A percentile compares a stretch with the other conserved stretches of the same genome.
phyloP scores from a whole-genome alignment of 108 stramenopile genomes.

The Schizochytrium sp. region DNA sequence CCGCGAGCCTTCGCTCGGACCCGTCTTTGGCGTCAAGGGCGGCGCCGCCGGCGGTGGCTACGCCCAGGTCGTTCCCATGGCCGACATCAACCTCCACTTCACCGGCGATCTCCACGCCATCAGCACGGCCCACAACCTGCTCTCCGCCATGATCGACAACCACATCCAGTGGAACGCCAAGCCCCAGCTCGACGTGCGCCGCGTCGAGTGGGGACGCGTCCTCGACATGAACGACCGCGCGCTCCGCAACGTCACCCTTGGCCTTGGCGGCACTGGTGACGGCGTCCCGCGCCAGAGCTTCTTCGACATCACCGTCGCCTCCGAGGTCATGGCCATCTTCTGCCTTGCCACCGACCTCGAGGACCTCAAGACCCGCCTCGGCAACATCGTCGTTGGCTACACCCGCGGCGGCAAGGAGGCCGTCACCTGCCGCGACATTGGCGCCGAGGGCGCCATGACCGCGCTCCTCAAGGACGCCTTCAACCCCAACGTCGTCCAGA shows the following conservation, averaged over 20 bases:
- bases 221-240: constrained; percentile 19
- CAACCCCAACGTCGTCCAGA: constrained; percentile 4
- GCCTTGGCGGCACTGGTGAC: constrained; percentile 13
- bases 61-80: constrained; percentile 24
- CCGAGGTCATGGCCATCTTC: constrained; percentile 18
- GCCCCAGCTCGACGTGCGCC: neutral
- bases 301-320: constrained; percentile 12
- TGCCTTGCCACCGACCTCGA: constrained; percentile 16
- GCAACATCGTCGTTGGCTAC: neutral
- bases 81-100: constrained; percentile 20
- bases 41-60: constrained; percentile 31
- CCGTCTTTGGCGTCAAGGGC: constrained; percentile 15
- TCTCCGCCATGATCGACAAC: constrained; percentile 13
- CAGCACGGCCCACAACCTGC: constrained; percentile 14
- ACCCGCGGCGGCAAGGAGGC: neutral
- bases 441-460: constrained; percentile 18
- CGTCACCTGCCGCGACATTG: neutral
- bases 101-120: constrained; percentile 14
- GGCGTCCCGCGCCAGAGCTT: neutral
- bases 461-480: constrained; percentile 9
- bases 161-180: constrained; percentile 17
- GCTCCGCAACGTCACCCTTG: neutral
- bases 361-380: constrained; percentile 18
- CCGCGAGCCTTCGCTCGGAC: neutral
- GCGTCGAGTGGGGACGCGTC: neutral